A percentile compares a stretch with the other conserved stretches of the same genome.
Evolutionary conservation across 306 rosid species (phyloP).

Genomic region (Glycine tomentella): DNA sequence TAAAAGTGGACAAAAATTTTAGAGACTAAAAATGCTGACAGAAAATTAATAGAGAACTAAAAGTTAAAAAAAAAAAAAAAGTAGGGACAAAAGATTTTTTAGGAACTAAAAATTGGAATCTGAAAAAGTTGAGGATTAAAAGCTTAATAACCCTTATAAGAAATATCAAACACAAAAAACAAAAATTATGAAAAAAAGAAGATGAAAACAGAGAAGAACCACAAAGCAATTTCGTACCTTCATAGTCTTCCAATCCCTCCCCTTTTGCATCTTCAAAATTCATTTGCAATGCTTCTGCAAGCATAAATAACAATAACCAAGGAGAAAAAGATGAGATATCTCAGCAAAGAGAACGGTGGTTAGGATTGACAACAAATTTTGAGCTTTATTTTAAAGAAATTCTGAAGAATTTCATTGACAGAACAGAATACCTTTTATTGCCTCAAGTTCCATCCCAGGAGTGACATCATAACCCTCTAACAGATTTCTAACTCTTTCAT

Average conservation of each 20-base stretch:
- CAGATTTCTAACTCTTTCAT: constrained; percentile 80
- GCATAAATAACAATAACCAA: constrained; percentile 41
- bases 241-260: constrained; percentile 63
- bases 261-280: constrained; percentile 62
- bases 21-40: too few species aligned
- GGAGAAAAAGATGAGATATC: constrained; percentile 37
- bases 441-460: constrained; percentile 93
- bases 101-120: too few species aligned
- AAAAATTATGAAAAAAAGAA: neutral
- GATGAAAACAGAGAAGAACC: constrained; percentile 6
- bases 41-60: too few species aligned
- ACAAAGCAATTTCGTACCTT: constrained; percentile 60
- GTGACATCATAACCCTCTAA: constrained; percentile 73
- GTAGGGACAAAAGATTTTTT: too few species aligned
- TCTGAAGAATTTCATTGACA: constrained; percentile 29
- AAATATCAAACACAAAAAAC: constrained; percentile 17
- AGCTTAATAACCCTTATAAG: neutral
- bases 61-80: too few species aligned
- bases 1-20: too few species aligned
- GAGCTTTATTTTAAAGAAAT: constrained; percentile 1
- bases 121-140: too few species aligned
- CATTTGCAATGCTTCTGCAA: constrained; percentile 87
- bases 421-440: constrained; percentile 68
- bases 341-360: neutral
- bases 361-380: constrained; percentile 22